These are phyloP conservation scores for Spergularia bocconei DNA, from an alignment of 148 eudicot genomes.

Conservation along the genomic window DNA sequence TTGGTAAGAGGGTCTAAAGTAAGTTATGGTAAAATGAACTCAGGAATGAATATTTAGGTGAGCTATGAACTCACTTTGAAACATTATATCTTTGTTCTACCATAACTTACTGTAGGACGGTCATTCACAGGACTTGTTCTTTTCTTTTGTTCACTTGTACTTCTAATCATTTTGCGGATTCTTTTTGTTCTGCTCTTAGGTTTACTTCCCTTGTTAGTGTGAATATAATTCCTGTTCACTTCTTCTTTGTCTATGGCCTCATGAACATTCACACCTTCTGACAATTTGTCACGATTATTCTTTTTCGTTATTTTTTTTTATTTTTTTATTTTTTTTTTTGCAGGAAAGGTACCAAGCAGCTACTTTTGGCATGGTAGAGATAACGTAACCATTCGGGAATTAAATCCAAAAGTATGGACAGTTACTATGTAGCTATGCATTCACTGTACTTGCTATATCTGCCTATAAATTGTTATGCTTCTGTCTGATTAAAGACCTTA, in stretches of 20 bases:
- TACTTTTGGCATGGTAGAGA: constrained; percentile 99
- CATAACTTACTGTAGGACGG: too few species aligned
- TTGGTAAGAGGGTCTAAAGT: too few species aligned
- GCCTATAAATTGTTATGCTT: neutral
- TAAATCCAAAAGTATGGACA: constrained; percentile 78
- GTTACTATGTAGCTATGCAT: neutral
- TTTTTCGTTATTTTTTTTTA: neutral
- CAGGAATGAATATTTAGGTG: too few species aligned
- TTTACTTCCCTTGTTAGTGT: neutral
- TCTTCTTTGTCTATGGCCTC: neutral
- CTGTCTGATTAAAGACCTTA: neutral
- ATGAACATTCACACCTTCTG: neutral
- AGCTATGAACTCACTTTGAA: too few species aligned
- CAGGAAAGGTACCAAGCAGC: constrained; percentile 64
- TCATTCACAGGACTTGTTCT: too few species aligned
- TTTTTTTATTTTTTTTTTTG: constrained; percentile 22
- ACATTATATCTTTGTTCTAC: too few species aligned
- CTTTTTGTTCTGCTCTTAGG: neutral
- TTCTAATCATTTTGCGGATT: neutral
- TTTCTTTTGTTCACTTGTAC: constrained; percentile 10
- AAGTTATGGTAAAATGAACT: too few species aligned
- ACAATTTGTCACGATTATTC: neutral
- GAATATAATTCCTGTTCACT: too few species aligned
- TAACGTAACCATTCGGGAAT: constrained; percentile 57
- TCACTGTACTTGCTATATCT: neutral